These are phyloP conservation scores for Amylocystis lapponica DNA, from an alignment of 768 basidiomycete species.

Conservation along the genomic window DNA sequence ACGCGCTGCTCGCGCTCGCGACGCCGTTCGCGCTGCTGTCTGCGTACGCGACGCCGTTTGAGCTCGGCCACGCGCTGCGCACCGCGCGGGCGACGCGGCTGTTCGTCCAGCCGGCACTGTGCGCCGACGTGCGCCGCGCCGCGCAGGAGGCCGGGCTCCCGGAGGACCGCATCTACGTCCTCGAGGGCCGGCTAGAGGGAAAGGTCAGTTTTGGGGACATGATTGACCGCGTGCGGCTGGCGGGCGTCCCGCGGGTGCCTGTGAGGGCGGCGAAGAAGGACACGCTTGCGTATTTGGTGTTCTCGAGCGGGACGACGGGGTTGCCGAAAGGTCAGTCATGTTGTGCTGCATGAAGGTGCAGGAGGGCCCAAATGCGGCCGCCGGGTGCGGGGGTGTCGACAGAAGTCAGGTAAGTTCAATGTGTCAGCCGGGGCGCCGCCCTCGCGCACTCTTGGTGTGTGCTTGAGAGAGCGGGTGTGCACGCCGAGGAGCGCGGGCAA, in stretches of 20 bases:
- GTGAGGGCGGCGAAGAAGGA: slow-evolving; percentile 41
- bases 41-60: slow-evolving; percentile 41
- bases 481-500: no score
- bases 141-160: slow-evolving; percentile 28
- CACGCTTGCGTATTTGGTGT: slow-evolving; percentile 64
- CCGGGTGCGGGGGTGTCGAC: no score
- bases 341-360: no score
- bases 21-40: slow-evolving; percentile 52
- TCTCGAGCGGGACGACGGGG: slow-evolving; percentile 76
- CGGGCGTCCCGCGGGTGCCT: slow-evolving; percentile 34
- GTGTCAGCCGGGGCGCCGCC: no score
- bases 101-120: slow-evolving; percentile 45
- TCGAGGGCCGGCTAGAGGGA: slow-evolving; percentile 39
- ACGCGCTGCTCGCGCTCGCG: slow-evolving; percentile 41
- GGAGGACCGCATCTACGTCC: slow-evolving; percentile 40
- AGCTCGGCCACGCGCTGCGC: slow-evolving; percentile 45
- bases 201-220: slow-evolving; percentile 39
- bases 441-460: no score
- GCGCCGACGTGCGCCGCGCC: slow-evolving; percentile 35
- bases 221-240: slow-evolving; percentile 32
- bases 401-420: no score
- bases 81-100: slow-evolving; percentile 43
- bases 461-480: no score
- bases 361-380: no score
- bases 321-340: slow-evolving; percentile 55